Conservation (phyloP, 192 early-diverging fungal genomes). For the Phycomyces blakesleeanus region DNA sequence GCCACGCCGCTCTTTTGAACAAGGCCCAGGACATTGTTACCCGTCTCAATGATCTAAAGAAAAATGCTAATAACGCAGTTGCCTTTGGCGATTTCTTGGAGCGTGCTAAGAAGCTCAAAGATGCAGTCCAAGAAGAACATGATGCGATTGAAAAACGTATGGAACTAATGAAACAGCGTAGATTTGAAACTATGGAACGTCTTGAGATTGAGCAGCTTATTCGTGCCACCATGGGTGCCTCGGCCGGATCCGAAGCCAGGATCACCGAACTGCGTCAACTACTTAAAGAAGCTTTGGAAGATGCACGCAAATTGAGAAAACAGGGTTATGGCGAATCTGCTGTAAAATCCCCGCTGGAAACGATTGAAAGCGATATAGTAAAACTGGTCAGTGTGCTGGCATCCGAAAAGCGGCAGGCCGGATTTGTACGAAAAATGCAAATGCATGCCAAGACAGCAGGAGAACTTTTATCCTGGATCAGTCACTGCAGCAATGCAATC, state of each 20-base stretch:
- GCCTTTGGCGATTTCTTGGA: conserved; percentile 15
- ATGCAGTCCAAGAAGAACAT: conserved; percentile 1
- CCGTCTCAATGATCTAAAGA: background rate
- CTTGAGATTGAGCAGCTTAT: background rate
- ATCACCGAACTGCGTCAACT: background rate
- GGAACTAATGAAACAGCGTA: background rate
- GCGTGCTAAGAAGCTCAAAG: background rate
- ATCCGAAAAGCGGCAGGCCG: conserved; percentile 22
- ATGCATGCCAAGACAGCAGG: conserved; percentile 26
- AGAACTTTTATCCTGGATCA: conserved; percentile 27
- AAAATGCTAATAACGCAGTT: conserved; percentile 13
- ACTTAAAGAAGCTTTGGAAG: background rate
- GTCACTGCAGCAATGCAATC: conserved; percentile 20
- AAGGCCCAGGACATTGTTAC: background rate
- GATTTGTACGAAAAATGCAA: conserved; percentile 21
- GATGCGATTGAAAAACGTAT: conserved; percentile 2
- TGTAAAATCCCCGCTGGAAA: conserved; percentile 5
- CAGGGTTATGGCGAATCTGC: conserved; percentile 3
- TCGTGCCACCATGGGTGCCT: background rate
- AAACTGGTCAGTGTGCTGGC: conserved; percentile 9
- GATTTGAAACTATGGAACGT: background rate
- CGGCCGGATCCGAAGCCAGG: background rate
- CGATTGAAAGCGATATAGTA: background rate
- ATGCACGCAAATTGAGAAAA: background rate
- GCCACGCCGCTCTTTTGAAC: conserved; percentile 2